These are phyloP conservation scores for Apiotrichum laibachii DNA, from an alignment of 1,284 basidiomycete species.

Conservation along the genomic window DNA sequence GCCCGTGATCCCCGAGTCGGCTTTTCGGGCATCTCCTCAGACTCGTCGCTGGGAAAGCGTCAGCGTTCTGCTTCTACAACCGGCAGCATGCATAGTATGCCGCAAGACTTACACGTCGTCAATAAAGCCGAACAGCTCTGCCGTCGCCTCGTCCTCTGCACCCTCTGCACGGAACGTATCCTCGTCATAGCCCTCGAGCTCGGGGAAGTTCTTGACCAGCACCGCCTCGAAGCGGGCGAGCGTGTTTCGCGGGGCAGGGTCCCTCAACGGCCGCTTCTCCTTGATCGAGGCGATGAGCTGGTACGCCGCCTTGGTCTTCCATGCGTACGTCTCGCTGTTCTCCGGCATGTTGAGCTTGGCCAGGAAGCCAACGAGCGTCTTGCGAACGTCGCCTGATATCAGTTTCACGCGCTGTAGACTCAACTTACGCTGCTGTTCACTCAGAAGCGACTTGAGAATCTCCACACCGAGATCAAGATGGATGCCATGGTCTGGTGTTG, in stretches of 20 bases:
- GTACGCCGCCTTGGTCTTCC: slow-evolving; percentile 62
- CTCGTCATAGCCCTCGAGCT: slow-evolving; percentile 65
- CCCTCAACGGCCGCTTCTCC: slow-evolving; percentile 70
- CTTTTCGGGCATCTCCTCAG: slow-evolving; percentile 12
- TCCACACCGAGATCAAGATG: slow-evolving; percentile 78
- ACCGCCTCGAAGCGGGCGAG: slow-evolving; percentile 64
- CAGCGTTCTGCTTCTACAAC: background rate
- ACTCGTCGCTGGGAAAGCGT: slow-evolving; percentile 8
- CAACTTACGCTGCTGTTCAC: slow-evolving; percentile 34
- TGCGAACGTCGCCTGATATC: slow-evolving; percentile 68
- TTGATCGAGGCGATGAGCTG: slow-evolving; percentile 62
- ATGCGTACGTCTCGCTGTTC: slow-evolving; percentile 57
- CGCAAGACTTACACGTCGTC: slow-evolving; percentile 45
- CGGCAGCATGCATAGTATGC: background rate
- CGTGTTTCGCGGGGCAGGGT: slow-evolving; percentile 67
- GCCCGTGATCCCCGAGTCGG: slow-evolving; percentile 10
- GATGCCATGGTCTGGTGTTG: slow-evolving; percentile 55
- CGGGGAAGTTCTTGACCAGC: slow-evolving; percentile 61
- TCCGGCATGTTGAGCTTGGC: slow-evolving; percentile 73
- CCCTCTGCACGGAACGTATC: slow-evolving; percentile 53
- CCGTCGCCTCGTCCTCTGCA: slow-evolving; percentile 27
- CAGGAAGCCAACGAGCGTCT: slow-evolving; percentile 74
- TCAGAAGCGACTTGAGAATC: slow-evolving; percentile 61
- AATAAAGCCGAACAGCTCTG: slow-evolving; percentile 42
- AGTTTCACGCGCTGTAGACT: slow-evolving; percentile 38